A percentile compares a stretch with the other conserved stretches of the same genome.
These are phyloP conservation scores for Eucalyptus cladocalyx DNA, from an alignment of 345 rosid genomes.

Conservation along the genomic window DNA sequence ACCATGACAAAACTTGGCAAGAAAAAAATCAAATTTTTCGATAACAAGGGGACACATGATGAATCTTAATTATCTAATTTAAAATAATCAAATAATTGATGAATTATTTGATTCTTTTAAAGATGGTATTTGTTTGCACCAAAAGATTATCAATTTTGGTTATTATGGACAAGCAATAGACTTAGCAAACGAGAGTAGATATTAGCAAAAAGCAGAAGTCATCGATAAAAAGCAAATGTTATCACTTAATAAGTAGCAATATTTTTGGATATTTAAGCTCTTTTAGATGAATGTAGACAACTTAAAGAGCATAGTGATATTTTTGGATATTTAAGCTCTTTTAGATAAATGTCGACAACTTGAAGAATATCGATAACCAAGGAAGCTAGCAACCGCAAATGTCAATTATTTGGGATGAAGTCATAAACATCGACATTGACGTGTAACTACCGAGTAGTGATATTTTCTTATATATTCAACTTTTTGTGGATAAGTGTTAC, in stretches of 20 bases:
- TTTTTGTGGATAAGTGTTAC: background rate
- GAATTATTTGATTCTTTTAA: no score
- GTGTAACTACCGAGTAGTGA: background rate
- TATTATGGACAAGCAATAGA: background rate
- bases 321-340: background rate
- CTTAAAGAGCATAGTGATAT: no score
- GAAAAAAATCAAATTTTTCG: background rate
- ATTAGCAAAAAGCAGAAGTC: background rate
- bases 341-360: background rate
- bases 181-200: background rate
- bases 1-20: background rate
- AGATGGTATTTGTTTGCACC: background rate
- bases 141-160: no score
- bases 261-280: background rate
- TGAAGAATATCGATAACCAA: background rate
- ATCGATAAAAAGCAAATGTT: background rate
- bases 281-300: no score
- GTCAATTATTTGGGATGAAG: background rate
- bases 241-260: background rate
- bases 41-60: background rate
- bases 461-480: background rate
- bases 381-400: background rate
- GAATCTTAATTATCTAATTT: background rate
- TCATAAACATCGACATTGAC: no score
- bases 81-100: no score